A percentile compares a stretch with the other conserved stretches of the same genome.
Evolutionary conservation across 2,329 filamentous ascomycete species (phyloP).

Genomic region (Fusarium guadeloupense): DNA sequence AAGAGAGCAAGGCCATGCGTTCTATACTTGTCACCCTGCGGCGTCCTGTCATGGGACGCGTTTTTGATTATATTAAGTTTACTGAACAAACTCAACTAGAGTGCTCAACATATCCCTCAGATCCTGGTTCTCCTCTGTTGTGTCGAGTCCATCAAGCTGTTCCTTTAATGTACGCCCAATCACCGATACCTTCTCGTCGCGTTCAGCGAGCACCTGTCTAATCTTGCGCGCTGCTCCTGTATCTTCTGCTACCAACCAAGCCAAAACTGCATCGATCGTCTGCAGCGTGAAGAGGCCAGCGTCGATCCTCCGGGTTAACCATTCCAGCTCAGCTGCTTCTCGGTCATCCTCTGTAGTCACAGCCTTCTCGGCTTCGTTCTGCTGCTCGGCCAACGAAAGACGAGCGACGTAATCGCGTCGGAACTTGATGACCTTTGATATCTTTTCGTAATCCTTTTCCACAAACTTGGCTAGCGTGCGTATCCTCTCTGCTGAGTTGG

Average conservation of each 20-base stretch:
- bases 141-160: constrained; percentile 62
- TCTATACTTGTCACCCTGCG: constrained; percentile 22
- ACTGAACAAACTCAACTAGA: constrained; percentile 59
- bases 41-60: constrained; percentile 17
- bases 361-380: constrained; percentile 46
- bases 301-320: constrained; percentile 79
- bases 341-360: constrained; percentile 30
- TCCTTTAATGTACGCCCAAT: constrained; percentile 75
- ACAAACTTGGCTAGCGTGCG: constrained; percentile 92
- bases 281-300: constrained; percentile 87
- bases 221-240: constrained; percentile 75
- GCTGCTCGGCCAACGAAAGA: constrained; percentile 67
- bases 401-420: constrained; percentile 73
- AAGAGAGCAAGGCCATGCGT: constrained; percentile 29
- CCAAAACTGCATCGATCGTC: constrained; percentile 82
- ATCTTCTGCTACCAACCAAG: constrained; percentile 94
- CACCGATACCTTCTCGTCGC: constrained; percentile 70
- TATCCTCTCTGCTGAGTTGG: constrained; percentile 80
- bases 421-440: constrained; percentile 74
- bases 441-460: constrained; percentile 92
- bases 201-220: constrained; percentile 69
- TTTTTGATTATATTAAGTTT: constrained; percentile 41
- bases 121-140: constrained; percentile 68
- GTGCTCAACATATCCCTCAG: constrained; percentile 64
- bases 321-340: constrained; percentile 72